Evolutionary conservation across 192 early-diverging fungal genomes (phyloP), one percentile per base, ranked within the genome.

Genomic region (Podila horticola): DNA sequence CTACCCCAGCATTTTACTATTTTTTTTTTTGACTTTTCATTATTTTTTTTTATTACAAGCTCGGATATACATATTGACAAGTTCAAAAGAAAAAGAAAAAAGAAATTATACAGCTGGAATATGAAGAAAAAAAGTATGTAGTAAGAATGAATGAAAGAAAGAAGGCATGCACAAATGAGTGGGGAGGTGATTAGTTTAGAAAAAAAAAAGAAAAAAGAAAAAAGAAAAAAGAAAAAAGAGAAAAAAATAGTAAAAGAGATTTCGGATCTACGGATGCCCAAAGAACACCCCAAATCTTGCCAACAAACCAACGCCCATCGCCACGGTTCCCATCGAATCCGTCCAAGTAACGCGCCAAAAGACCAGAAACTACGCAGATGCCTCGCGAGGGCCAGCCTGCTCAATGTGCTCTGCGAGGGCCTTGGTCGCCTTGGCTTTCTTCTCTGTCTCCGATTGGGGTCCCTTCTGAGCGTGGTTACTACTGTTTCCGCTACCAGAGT

Each of bases 81-180:
- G 45, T 20, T 13, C 15, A n/a, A 34, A 20, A 69, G 67, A 62
- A 41, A 52, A 33, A 51, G 62, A 67, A 33, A 50, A 41, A 61
- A 33, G 33, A 62, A 67, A 33, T 41, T 29, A 50, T 51, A 51
- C 62, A 59, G 36, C n/a, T 19, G 33, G 38, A 20, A 30, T 33
- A 58, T 22, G 57, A 17, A 34, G 20, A 67, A 52, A 49, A 34
- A 62, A 15, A 24, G 26, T 30, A 48, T 31, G 31, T 41, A 38
- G 26, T 22, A 61, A 13, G 50, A 13, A 31, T 51, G 19, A 29
- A 50, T 26, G n/a, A 55, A 7, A 34, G 49, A 5, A 41, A 72
- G 38, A 45, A 2, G 41, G 20, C 2, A 38, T 24, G 31, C 22
- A 58, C 6, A 59, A 58, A 68, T 17, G 52, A 20, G 51, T 55